phyloP scores from a whole-genome alignment of 441 rosid species.

The Monsonia emarginata region DNA sequence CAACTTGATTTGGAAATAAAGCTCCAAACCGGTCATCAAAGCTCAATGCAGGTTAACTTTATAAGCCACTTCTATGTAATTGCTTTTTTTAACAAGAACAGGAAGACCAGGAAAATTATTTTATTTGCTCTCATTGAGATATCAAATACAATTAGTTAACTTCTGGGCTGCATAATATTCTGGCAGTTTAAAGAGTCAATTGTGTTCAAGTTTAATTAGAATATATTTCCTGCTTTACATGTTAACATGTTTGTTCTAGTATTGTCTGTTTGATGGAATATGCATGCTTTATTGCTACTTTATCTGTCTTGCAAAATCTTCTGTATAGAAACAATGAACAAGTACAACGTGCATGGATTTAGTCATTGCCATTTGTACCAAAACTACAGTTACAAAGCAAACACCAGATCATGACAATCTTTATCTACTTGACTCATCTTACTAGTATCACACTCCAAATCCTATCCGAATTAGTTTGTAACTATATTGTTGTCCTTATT shows the following conservation, averaged over 20 bases:
- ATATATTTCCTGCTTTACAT: background rate
- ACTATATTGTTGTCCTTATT: background rate
- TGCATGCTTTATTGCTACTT: background rate
- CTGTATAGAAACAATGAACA: too few species aligned
- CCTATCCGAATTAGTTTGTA: background rate
- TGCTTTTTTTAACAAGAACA: background rate
- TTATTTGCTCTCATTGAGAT: background rate
- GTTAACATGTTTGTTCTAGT: background rate
- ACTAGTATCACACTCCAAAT: background rate
- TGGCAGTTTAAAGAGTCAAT: background rate
- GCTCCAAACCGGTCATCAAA: constrained; percentile 43
- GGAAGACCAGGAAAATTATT: background rate
- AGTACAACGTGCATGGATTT: background rate
- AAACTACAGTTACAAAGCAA: background rate
- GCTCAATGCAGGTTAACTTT: constrained; percentile 45
- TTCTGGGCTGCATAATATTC: background rate
- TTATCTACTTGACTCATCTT: too few species aligned
- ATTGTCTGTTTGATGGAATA: background rate
- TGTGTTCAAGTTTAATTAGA: background rate
- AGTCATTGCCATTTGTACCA: background rate
- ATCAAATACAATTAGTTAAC: background rate
- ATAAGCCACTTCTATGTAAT: background rate
- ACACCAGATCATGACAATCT: background rate
- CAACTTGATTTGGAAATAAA: constrained; percentile 38
- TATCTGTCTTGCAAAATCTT: background rate